Conservation (phyloP, 192 early-diverging fungal species). For the Chytriomyces sp. region DNA sequence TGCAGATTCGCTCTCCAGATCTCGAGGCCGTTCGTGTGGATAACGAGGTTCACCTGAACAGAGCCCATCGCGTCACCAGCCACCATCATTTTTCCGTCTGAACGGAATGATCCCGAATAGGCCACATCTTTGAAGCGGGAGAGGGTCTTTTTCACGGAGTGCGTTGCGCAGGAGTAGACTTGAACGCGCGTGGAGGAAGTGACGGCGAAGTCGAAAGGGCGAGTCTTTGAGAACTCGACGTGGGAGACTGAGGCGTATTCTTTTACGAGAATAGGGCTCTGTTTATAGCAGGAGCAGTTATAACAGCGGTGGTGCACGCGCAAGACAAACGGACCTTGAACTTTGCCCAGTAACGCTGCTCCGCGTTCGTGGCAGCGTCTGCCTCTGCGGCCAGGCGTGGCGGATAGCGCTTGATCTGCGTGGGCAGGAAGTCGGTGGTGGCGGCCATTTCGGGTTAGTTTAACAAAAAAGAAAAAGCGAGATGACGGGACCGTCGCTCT, state of each 20-base stretch:
- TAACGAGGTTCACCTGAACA: slow-evolving; percentile 64
- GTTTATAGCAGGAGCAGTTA: background rate
- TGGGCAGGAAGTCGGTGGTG: background rate
- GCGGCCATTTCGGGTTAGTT: background rate
- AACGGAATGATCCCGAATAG: slow-evolving; percentile 75
- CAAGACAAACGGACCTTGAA: slow-evolving; percentile 59
- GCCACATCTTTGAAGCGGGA: slow-evolving; percentile 91
- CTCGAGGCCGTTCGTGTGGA: no score
- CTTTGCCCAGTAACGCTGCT: slow-evolving; percentile 75
- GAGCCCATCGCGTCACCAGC: slow-evolving; percentile 89
- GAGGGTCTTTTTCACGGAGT: slow-evolving; percentile 85
- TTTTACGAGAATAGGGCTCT: slow-evolving; percentile 86
- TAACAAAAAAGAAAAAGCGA: slow-evolving; percentile 20
- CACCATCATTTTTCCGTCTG: slow-evolving; percentile 88
- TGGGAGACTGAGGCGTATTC: slow-evolving; percentile 84
- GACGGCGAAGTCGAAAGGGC: slow-evolving; percentile 88
- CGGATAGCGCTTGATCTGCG: slow-evolving; percentile 27
- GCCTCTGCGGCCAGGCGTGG: slow-evolving; percentile 51
- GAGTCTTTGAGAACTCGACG: slow-evolving; percentile 76
- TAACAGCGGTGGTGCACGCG: background rate
- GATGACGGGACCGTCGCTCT: slow-evolving; percentile 50
- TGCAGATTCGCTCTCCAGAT: no score
- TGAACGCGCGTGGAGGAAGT: slow-evolving; percentile 90
- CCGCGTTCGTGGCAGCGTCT: slow-evolving; percentile 43
- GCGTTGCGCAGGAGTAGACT: slow-evolving; percentile 82